Percentiles rank a stretch among this genome's conserved stretches.
These are phyloP conservation scores for Odonthalia washingtoniensis DNA, from an alignment of 31 red algal species.

Conservation along the genomic window DNA sequence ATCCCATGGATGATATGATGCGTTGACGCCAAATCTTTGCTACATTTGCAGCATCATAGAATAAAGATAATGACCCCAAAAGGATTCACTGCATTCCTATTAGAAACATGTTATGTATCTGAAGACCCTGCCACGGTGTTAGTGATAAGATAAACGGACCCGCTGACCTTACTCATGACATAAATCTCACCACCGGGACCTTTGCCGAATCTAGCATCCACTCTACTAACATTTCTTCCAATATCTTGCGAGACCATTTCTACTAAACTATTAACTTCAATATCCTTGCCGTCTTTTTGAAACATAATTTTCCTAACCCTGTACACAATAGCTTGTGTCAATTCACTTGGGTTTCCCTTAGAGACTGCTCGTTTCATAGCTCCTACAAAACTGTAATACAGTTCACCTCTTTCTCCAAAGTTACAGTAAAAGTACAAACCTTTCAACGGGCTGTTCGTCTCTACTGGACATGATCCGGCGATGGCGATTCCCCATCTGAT, in stretches of 20 bases:
- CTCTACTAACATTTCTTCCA: not conserved
- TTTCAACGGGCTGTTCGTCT: conserved; percentile 57
- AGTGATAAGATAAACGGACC: conserved; percentile 32
- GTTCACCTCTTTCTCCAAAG: conserved; percentile 49
- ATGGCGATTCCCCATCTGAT: conserved; percentile 56
- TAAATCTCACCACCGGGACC: conserved; percentile 46
- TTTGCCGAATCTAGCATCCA: conserved; percentile 42
- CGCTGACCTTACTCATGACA: conserved; percentile 48
- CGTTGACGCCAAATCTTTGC: too few relatives aligned
- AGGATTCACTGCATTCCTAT: too few relatives aligned
- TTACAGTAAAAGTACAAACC: conserved; percentile 64
- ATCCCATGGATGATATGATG: too few relatives aligned
- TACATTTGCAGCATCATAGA: too few relatives aligned
- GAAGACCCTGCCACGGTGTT: too few relatives aligned
- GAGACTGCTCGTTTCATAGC: conserved; percentile 51
- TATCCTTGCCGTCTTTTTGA: conserved; percentile 4
- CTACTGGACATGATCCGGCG: conserved; percentile 60
- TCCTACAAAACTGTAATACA: conserved; percentile 46
- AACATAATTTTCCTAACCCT: conserved; percentile 40
- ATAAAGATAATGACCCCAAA: too few relatives aligned
- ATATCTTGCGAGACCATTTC: not conserved
- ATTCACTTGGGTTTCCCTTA: conserved; percentile 21
- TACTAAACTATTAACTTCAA: not conserved
- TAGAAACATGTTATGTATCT: too few relatives aligned
- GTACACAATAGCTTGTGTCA: conserved; percentile 49